Conservation (phyloP, 208 protist species). For the Entamoeba invadens region DNA sequence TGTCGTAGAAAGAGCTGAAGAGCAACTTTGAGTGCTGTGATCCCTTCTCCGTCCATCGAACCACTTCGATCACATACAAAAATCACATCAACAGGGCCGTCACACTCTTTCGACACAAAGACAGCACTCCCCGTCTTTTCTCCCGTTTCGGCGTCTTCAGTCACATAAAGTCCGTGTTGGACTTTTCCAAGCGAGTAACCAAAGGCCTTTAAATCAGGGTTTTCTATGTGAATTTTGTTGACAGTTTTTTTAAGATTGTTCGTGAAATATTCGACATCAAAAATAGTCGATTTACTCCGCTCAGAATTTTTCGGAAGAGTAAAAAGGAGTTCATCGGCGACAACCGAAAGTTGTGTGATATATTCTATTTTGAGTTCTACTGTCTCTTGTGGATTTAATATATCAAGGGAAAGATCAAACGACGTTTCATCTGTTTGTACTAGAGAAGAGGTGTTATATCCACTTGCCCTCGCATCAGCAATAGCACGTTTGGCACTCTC, state of each 20-base stretch:
- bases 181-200: neutral
- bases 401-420: neutral
- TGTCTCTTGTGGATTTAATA: neutral
- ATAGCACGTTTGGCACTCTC: neutral
- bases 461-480: neutral
- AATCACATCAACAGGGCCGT: neutral
- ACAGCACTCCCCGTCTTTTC: neutral
- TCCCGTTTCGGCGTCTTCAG: neutral
- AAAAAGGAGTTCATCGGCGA: neutral
- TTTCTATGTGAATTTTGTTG: neutral
- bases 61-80: neutral
- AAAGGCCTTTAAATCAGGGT: neutral
- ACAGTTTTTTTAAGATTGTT: neutral
- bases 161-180: neutral
- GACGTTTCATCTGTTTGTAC: neutral
- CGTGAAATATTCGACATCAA: too few relatives aligned
- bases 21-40: neutral
- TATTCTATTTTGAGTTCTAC: neutral
- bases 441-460: neutral
- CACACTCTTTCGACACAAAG: neutral
- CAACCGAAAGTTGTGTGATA: neutral
- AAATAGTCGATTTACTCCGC: too few relatives aligned
- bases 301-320: neutral
- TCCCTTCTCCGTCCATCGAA: neutral
- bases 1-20: neutral